phyloP scores from a whole-genome alignment of 2,329 filamentous ascomycete species.

The Colletotrichum plurivorum region DNA sequence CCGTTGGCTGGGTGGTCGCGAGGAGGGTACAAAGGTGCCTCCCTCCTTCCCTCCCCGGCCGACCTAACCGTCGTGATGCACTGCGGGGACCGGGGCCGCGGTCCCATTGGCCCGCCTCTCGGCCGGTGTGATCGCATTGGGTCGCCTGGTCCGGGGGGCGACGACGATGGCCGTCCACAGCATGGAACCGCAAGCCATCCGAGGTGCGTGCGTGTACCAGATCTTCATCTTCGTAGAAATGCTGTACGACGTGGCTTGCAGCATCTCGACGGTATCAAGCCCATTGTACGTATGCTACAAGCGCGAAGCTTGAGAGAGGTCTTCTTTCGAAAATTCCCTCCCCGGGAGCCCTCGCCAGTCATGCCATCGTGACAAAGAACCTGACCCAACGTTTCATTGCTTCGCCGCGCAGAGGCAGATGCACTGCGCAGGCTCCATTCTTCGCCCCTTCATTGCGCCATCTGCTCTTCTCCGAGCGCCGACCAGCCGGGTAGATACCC shows the following conservation, averaged over 20 bases:
- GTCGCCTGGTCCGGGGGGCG: background rate
- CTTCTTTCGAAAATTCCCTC: no score
- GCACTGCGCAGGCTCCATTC: background rate
- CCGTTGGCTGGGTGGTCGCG: background rate
- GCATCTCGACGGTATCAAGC: no score
- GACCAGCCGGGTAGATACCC: no score
- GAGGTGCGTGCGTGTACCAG: background rate
- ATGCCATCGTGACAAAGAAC: background rate
- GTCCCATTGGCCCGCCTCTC: slow-evolving; percentile 27
- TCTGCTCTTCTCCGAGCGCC: background rate
- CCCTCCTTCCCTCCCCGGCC: no score
- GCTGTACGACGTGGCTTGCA: no score
- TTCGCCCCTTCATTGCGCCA: slow-evolving; percentile 3
- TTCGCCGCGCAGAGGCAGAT: slow-evolving; percentile 12
- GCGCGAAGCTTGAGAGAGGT: no score
- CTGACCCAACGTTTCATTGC: background rate
- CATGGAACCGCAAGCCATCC: slow-evolving; percentile 12
- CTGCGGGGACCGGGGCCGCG: slow-evolving; percentile 7
- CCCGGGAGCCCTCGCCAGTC: no score
- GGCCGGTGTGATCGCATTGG: slow-evolving; percentile 28
- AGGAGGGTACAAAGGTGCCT: no score
- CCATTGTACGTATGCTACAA: no score
- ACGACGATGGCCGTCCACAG: background rate
- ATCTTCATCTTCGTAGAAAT: no score
- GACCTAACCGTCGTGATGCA: background rate